Evolutionary conservation across 805 yeast genomes (phyloP).

Genomic region (Yarrowia osloensis): DNA sequence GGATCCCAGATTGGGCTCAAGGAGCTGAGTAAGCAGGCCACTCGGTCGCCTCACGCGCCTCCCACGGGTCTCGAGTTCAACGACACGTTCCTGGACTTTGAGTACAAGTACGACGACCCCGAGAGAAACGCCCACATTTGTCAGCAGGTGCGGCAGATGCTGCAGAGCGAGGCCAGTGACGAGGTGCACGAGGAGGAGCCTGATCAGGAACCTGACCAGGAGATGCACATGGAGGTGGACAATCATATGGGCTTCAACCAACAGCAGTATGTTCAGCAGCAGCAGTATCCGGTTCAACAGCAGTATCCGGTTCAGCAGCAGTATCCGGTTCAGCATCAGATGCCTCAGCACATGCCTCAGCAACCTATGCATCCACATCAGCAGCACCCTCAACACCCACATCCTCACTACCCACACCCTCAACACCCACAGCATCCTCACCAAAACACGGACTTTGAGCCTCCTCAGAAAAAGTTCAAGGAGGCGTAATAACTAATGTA

Average conservation of each 20-base stretch:
- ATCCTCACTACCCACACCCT: not conserved
- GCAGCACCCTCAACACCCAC: not conserved
- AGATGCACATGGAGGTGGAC: not conserved
- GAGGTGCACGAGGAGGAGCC: conserved; percentile 11
- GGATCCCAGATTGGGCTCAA: not conserved
- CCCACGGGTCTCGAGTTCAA: not conserved
- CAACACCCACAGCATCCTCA: not conserved
- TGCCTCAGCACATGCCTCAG: not conserved
- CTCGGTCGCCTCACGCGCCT: not conserved
- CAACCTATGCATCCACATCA: not conserved
- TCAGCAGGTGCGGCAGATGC: not conserved
- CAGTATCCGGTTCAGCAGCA: not conserved
- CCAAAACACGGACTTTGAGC: not conserved
- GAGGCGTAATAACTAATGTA: not conserved
- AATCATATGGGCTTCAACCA: not conserved
- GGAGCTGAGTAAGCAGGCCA: conserved; percentile 16
- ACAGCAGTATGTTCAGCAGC: not conserved
- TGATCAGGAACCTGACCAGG: not conserved
- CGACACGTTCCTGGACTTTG: conserved; percentile 3
- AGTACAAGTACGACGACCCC: not conserved
- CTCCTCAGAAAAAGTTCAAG: not conserved
- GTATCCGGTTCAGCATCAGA: not conserved
- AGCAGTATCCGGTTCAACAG: not conserved
- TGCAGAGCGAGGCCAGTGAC: conserved; percentile 1
- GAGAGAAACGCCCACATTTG: not conserved